phyloP scores from a whole-genome alignment of 768 basidiomycete species.

The Leccinum olivaceopallidum region DNA sequence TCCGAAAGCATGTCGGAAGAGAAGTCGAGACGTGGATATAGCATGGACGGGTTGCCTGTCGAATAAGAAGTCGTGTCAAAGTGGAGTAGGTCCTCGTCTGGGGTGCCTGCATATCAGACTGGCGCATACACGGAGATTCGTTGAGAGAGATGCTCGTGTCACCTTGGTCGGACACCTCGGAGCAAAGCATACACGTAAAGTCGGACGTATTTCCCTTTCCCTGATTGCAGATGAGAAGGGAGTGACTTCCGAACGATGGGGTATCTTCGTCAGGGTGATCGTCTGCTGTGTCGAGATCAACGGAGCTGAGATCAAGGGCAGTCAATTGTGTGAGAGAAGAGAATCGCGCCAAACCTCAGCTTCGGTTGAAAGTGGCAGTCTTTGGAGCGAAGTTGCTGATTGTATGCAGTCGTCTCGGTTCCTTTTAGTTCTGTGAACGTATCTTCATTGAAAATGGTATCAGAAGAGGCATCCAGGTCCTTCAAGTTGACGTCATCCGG shows the following conservation, averaged over 20 bases:
- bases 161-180: constrained; percentile 20
- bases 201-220: constrained; percentile 9
- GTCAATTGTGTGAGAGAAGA: constrained; percentile 13
- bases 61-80: neutral
- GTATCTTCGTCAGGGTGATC: neutral
- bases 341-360: constrained; percentile 19
- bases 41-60: neutral
- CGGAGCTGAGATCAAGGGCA: constrained; percentile 11
- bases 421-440: neutral
- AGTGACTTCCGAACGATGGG: neutral
- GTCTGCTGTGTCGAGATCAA: neutral
- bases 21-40: constrained; percentile 14
- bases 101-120: constrained; percentile 18
- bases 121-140: constrained; percentile 19
- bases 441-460: constrained; percentile 21
- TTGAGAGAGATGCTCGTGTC: constrained; percentile 8
- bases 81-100: constrained; percentile 9
- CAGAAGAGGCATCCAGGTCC: constrained; percentile 23
- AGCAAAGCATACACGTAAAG: constrained; percentile 27
- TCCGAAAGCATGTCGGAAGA: constrained; percentile 17
- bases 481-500: constrained; percentile 5
- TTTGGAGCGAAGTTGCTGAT: neutral
- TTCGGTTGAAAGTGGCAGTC: neutral
- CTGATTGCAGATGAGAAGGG: constrained; percentile 20
- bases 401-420: constrained; percentile 17